A percentile compares a stretch with the other conserved stretches of the same genome.
phyloP scores from a whole-genome alignment of 139 green algal genomes.

The Chlorella sp. region DNA sequence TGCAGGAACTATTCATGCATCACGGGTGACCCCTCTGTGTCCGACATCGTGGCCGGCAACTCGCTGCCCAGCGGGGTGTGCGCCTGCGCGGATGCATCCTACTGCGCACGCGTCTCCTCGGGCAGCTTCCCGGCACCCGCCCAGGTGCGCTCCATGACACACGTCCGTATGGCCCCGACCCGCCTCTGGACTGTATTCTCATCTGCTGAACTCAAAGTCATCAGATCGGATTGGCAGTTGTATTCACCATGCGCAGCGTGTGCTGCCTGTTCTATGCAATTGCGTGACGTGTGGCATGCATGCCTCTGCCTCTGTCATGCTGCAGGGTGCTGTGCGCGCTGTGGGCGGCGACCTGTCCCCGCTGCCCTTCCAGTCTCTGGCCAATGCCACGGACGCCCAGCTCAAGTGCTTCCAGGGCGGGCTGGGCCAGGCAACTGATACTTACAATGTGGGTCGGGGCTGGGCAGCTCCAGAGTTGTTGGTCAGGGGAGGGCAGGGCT shows the following conservation, averaged over 20 bases:
- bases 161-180: not conserved
- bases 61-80: conserved; percentile 23
- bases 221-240: no score
- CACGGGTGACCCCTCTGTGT: conserved; percentile 14
- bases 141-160: conserved; percentile 2
- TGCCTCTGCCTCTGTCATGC: not conserved
- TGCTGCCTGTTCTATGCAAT: not conserved
- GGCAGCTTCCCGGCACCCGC: conserved; percentile 8
- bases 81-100: conserved; percentile 10
- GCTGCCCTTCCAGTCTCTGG: conserved; percentile 38
- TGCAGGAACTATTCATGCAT: conserved; percentile 41
- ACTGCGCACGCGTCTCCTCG: conserved; percentile 25
- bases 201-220: not conserved
- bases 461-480: no score
- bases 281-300: not conserved
- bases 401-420: conserved; percentile 39
- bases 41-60: conserved; percentile 4
- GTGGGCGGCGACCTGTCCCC: conserved; percentile 39
- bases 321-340: not conserved
- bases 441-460: conserved; percentile 27
- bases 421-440: conserved; percentile 33
- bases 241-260: not conserved
- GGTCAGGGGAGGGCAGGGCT: not conserved
- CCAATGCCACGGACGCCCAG: not conserved
- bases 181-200: not conserved